These are phyloP conservation scores for Tympanopsis confertula DNA, from an alignment of 2,329 filamentous ascomycete genomes.

Conservation along the genomic window DNA sequence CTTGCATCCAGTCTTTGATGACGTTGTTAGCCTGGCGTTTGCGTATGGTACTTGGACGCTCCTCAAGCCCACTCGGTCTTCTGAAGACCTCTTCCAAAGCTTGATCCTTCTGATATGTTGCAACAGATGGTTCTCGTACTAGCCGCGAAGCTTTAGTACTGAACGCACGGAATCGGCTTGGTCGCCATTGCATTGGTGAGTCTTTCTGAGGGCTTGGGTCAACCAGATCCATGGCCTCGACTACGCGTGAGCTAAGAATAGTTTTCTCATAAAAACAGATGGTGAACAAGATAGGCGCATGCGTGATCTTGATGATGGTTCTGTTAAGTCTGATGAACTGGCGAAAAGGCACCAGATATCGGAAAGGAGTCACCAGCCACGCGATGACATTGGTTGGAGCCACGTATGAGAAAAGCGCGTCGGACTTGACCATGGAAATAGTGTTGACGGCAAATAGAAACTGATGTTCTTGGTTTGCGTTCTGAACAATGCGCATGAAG, in stretches of 20 bases:
- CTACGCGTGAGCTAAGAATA: slow-evolving; percentile 63
- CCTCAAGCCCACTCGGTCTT: slow-evolving; percentile 51
- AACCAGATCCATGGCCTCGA: slow-evolving; percentile 77
- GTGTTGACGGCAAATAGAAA: slow-evolving; percentile 95
- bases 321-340: slow-evolving; percentile 78
- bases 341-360: slow-evolving; percentile 69
- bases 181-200: slow-evolving; percentile 45
- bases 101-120: slow-evolving; percentile 79
- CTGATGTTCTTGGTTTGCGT: slow-evolving; percentile 83
- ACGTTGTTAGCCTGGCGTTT: slow-evolving; percentile 66
- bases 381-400: slow-evolving; percentile 84
- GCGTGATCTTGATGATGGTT: slow-evolving; percentile 81
- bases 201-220: slow-evolving; percentile 45
- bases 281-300: slow-evolving; percentile 74
- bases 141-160: slow-evolving; percentile 49
- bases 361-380: slow-evolving; percentile 75
- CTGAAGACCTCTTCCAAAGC: slow-evolving; percentile 85
- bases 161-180: slow-evolving; percentile 48
- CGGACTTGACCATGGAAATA: slow-evolving; percentile 97
- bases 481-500: slow-evolving; percentile 88
- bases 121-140: slow-evolving; percentile 74
- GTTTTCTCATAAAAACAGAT: slow-evolving; percentile 82
- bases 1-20: background rate
- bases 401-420: slow-evolving; percentile 86
- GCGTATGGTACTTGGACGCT: slow-evolving; percentile 71